Conservation (phyloP, 2,329 filamentous ascomycete species). For the Dactylonectria estremocensis region DNA sequence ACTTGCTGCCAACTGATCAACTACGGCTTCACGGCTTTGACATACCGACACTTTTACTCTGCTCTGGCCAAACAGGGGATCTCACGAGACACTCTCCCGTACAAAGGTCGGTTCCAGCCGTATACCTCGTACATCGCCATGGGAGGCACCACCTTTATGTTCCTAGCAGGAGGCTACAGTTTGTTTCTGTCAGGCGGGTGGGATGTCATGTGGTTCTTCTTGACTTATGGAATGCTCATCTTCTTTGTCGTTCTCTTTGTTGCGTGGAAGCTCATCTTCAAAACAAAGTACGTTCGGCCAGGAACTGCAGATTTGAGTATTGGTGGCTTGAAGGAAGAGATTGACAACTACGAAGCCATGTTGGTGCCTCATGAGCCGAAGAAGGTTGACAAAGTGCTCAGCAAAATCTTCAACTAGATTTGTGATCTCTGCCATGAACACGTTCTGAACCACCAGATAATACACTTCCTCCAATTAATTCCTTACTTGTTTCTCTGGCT, state of each 20-base stretch:
- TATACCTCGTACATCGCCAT: constrained; percentile 36
- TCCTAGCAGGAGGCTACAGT: constrained; percentile 31
- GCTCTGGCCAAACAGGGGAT: constrained; percentile 26
- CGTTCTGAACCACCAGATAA: no score
- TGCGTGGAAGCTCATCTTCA: constrained; percentile 30
- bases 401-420: constrained; percentile 5
- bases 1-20: constrained; percentile 35
- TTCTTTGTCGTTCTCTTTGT: constrained; percentile 32
- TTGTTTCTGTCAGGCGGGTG: constrained; percentile 30
- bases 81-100: constrained; percentile 29
- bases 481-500: no score
- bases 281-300: constrained; percentile 29
- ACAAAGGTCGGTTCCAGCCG: constrained; percentile 32
- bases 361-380: constrained; percentile 3
- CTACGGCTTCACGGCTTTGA: constrained; percentile 33
- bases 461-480: no score
- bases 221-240: constrained; percentile 32
- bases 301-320: constrained; percentile 36
- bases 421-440: no score
- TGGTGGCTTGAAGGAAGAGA: constrained; percentile 32
- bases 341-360: constrained; percentile 37
- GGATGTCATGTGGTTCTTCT: constrained; percentile 36
- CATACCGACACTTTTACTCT: constrained; percentile 33
- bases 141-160: constrained; percentile 31
- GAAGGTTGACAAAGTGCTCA: constrained; percentile 1